Evolutionary conservation across 202 grass and related monocot species (phyloP).

Genomic region (Panicum virgatum): DNA sequence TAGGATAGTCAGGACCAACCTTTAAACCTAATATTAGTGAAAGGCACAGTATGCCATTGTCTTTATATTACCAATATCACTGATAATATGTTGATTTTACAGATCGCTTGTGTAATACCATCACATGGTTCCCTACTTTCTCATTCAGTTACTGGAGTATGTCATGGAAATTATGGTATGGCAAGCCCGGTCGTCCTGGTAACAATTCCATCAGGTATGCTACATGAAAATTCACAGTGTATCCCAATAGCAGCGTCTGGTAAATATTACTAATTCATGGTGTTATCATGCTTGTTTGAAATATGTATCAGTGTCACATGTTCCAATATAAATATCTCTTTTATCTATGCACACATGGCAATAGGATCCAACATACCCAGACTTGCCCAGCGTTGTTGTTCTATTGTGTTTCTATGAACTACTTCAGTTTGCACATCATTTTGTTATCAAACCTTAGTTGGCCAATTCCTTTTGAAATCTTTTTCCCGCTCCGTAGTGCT

Average conservation of each 20-base stretch:
- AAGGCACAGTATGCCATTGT: neutral
- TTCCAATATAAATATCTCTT: neutral
- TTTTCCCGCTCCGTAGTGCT: neutral
- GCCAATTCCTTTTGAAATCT: too few relatives aligned
- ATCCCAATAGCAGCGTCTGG: neutral
- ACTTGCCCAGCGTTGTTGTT: neutral
- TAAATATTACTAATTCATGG: neutral
- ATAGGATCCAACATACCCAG: neutral
- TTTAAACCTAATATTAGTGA: neutral
- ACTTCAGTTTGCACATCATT: neutral
- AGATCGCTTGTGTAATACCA: neutral
- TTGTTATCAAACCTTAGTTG: neutral
- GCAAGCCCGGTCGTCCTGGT: slow-evolving; percentile 17
- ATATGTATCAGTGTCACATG: neutral
- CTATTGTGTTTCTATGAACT: neutral
- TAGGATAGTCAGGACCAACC: neutral
- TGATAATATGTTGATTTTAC: neutral
- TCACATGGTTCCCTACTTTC: neutral
- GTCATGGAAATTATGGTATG: slow-evolving; percentile 21
- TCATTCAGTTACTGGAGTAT: slow-evolving; percentile 20
- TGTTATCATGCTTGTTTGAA: slow-evolving; percentile 12
- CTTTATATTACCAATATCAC: neutral
- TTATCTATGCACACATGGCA: neutral
- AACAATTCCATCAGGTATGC: slow-evolving; percentile 30
- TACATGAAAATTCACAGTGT: neutral